Percentiles rank a stretch among this genome's conserved stretches.
Conservation (phyloP, 345 rosid genomes). For the Odontarrhena argentea region DNA sequence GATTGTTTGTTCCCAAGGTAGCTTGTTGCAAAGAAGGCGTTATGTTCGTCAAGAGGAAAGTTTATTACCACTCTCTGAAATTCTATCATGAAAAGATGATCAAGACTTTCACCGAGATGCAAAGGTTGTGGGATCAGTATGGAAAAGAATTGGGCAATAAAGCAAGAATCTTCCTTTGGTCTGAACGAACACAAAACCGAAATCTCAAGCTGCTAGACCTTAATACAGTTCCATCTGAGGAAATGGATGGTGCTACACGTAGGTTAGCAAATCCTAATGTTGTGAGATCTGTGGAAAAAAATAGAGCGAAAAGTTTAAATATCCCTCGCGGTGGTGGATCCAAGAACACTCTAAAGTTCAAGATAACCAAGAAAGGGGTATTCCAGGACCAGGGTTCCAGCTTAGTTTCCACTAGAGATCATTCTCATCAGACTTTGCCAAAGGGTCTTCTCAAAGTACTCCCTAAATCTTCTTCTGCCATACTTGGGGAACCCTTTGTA, state of each 20-base stretch:
- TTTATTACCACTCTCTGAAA: constrained; percentile 52
- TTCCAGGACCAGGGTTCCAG: constrained; percentile 40
- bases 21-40: constrained; percentile 48
- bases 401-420: constrained; percentile 28
- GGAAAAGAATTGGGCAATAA: constrained; percentile 37
- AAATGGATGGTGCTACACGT: constrained; percentile 32
- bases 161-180: constrained; percentile 54
- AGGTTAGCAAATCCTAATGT: constrained; percentile 31
- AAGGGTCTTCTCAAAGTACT: constrained; percentile 64
- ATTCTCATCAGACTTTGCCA: constrained; percentile 44
- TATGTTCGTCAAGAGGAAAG: constrained; percentile 49
- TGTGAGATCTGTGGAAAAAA: constrained; percentile 36
- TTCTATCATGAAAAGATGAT: constrained; percentile 56
- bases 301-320: constrained; percentile 32
- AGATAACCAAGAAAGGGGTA: constrained; percentile 39
- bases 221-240: constrained; percentile 51
- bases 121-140: constrained; percentile 49
- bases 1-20: constrained; percentile 56
- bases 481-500: constrained; percentile 36
- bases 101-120: constrained; percentile 50
- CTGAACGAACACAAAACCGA: constrained; percentile 43
- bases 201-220: constrained; percentile 54
- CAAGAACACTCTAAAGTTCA: constrained; percentile 50
- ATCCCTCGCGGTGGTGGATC: constrained; percentile 41
- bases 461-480: constrained; percentile 48